Evolutionary conservation across 495 filamentous ascomycete species (phyloP), one percentile per base, ranked within the genome.

Genomic region (Hyaloscypha hepaticicola): DNA sequence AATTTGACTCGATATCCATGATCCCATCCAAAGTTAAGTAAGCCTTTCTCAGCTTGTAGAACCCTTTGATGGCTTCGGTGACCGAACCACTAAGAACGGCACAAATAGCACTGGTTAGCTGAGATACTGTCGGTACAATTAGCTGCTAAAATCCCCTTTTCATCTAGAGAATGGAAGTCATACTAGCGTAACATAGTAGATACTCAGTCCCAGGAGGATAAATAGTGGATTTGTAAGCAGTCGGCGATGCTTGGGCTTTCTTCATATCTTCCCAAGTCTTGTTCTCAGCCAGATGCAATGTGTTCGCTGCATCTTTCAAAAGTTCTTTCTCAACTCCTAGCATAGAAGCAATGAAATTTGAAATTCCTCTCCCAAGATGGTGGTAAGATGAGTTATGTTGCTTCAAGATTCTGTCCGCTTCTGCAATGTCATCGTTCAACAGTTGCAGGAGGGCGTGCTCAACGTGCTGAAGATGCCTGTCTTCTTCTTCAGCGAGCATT

Each of bases 261-360:
- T 89, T 87, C 73, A 91, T 89, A 63, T 96, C 90, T 60, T 85
- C 85, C 73, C 85, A 87, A n/a, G 91, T 89, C 48, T 82, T 79
- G 28, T 78, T 87, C 76, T 97, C 94, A n/a, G 92, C 91, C 45
- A 90, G 90, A 31, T 79, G 82, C 22, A 99, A 82, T 57, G 84
- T 80, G 55, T 86, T 85, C 21, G 87, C 84, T 19, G 95, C 92
- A 79, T 96, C 87, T 65, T 85, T 85, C 90, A 99, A 96, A 61
- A 96, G 80, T n/a, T 95, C 91, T 68, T 93, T 90, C 76, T 99
- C 95, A 72, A 97, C 96, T 5, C 96, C 94, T 11, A 99, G 77
- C 14, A 93, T 90, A 48, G 93, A 93, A 67, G 85, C 82, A 71
- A 99, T 87, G 69, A 98, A 97, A 31, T 83, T 84, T 49, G 93